Conservation (phyloP, 2,329 filamentous ascomycete genomes). For the Ophiosphaerella korrae region DNA sequence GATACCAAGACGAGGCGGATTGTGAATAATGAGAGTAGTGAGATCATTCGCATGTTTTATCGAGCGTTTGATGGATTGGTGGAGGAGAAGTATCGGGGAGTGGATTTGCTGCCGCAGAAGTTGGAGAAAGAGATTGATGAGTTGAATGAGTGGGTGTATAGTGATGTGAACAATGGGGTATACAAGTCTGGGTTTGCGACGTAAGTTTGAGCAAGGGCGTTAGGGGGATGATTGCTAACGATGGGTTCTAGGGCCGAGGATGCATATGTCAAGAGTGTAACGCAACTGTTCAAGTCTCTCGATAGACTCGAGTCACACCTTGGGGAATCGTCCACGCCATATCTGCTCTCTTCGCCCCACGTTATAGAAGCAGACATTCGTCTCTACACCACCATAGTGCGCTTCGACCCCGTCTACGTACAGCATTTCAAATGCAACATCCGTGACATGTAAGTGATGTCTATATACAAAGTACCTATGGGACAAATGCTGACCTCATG, state of each 20-base stretch:
- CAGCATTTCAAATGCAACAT: conserved; percentile 79
- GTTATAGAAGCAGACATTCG: conserved; percentile 57
- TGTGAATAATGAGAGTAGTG: conserved; percentile 89
- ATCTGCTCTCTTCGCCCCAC: conserved; percentile 51
- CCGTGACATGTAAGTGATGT: conserved; percentile 66
- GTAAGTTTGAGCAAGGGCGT: conserved; percentile 22
- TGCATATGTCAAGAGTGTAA: conserved; percentile 55
- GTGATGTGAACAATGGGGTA: conserved; percentile 59
- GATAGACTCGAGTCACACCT: conserved; percentile 55
- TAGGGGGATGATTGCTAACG: background rate
- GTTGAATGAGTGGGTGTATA: conserved; percentile 59
- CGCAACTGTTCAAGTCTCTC: conserved; percentile 54
- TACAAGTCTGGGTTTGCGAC: conserved; percentile 61
- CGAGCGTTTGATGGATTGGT: conserved; percentile 71
- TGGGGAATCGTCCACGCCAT: conserved; percentile 50
- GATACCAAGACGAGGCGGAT: conserved; percentile 77
- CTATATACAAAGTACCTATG: too few species aligned
- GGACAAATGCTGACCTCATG: too few species aligned
- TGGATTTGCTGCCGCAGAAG: conserved; percentile 54
- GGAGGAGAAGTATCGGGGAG: conserved; percentile 49
- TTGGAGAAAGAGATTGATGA: conserved; percentile 54
- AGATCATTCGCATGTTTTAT: conserved; percentile 91
- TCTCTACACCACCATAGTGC: conserved; percentile 66
- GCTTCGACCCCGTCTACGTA: conserved; percentile 61
- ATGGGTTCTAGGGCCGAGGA: conserved; percentile 48